Evolutionary conservation across 2,329 filamentous ascomycete species (phyloP).

Genomic region (Cephalotrichum gorgonifer): DNA sequence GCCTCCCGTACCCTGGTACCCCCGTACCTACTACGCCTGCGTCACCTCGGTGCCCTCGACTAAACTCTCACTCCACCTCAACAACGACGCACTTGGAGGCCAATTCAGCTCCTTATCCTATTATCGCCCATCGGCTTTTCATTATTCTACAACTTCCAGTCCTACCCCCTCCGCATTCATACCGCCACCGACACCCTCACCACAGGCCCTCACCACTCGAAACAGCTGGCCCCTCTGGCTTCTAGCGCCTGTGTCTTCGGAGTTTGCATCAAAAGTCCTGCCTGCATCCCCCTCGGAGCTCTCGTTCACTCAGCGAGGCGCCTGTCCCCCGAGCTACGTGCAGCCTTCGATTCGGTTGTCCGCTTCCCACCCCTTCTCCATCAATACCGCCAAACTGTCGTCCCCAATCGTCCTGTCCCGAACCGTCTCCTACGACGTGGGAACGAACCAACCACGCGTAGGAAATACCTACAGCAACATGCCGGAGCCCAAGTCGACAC

Average conservation of each 20-base stretch:
- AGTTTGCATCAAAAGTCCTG: too few relatives aligned
- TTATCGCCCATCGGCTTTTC: background rate
- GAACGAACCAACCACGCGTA: constrained; percentile 57
- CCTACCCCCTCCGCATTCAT: too few relatives aligned
- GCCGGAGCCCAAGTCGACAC: constrained; percentile 50
- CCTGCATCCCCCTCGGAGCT: too few relatives aligned
- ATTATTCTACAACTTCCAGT: background rate
- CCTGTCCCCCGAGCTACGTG: background rate
- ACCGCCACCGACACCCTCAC: too few relatives aligned
- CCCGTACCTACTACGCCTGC: background rate
- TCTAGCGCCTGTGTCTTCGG: too few relatives aligned
- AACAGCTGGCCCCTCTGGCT: background rate
- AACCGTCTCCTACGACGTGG: constrained; percentile 84
- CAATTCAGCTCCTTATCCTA: background rate
- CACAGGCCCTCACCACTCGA: background rate
- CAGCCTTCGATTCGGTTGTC: background rate
- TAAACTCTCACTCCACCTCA: background rate
- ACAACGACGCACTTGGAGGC: background rate
- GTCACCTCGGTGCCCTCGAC: background rate
- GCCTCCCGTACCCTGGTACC: background rate
- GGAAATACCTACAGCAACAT: constrained; percentile 49
- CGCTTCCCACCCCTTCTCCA: constrained; percentile 5
- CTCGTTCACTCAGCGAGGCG: too few relatives aligned
- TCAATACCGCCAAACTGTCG: constrained; percentile 92
- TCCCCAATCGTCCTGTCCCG: constrained; percentile 77